Conservation (phyloP, 2,329 filamentous ascomycete genomes). For the Dothiorella sarmentorum region DNA sequence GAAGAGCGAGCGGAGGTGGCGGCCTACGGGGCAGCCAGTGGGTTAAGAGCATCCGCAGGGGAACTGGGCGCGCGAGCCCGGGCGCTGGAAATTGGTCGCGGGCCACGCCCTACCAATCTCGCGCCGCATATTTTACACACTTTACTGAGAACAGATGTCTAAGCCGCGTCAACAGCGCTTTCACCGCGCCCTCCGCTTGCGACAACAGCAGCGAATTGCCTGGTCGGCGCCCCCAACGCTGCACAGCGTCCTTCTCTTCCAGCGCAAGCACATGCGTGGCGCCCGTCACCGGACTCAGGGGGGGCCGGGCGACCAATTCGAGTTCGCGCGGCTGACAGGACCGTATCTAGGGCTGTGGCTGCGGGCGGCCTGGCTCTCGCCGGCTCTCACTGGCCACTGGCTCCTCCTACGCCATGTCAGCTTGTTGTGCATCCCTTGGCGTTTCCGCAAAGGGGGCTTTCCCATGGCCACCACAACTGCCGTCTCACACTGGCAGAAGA, state of each 20-base stretch:
- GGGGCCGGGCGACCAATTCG: neutral
- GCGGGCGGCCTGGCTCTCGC: neutral
- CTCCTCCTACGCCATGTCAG: constrained; percentile 1
- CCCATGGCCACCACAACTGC: too few species aligned
- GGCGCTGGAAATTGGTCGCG: neutral
- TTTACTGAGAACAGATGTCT: constrained; percentile 4
- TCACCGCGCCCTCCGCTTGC: neutral
- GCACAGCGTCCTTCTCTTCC: neutral
- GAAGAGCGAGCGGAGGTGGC: neutral
- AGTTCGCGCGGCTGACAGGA: neutral
- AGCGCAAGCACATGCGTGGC: neutral
- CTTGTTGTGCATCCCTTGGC: constrained; percentile 3
- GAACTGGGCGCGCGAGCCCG: constrained; percentile 5
- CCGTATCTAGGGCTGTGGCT: constrained; percentile 7
- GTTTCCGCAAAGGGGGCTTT: too few species aligned
- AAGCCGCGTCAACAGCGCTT: neutral
- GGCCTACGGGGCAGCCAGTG: constrained; percentile 22
- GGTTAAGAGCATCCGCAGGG: constrained; percentile 14
- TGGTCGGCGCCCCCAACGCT: neutral
- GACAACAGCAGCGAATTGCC: neutral
- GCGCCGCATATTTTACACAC: constrained; percentile 13
- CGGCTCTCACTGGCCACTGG: constrained; percentile 3
- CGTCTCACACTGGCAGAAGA: too few species aligned
- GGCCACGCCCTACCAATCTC: constrained; percentile 6
- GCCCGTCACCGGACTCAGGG: neutral